Evolutionary conservation across 2,329 filamentous ascomycete species (phyloP), one percentile per base, ranked within the genome.

Genomic region (Sporothrix pallida): DNA sequence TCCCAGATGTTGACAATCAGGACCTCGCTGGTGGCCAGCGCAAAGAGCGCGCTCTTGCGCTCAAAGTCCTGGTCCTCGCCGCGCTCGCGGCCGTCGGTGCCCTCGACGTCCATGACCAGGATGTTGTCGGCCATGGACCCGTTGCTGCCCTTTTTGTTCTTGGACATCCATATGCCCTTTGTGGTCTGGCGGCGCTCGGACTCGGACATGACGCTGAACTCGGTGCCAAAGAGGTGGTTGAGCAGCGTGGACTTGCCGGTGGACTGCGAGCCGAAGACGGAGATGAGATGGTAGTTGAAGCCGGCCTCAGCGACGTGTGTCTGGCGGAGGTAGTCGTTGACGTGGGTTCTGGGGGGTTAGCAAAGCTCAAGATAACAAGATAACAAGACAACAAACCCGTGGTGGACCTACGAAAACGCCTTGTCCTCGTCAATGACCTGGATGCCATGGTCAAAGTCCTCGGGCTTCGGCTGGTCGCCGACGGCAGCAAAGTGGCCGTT

Each of bases 1-100:
- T 99, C 96, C 96, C 96, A 99, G 77, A 99, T 97, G 81, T 99
- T 99, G 83, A 99, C 92, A 80, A 99, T 97, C 78, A 99, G 87
- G 71, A 99, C 95, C 85, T 99, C 96, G 81, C 95, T 98, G 20
- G 96, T 99, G 69, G 96, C 96, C 79, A 99, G 88, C 70, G 96
- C 96, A 83, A 99, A 99, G 23, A 99, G 88, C 31, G 96, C 96
- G 82, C 95, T 98, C 86, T 99, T 99, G 80, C 96, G 89, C 87
- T 99, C 96, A 82, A 99, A 99, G 81, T 99, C 96, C 83, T 99
- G 96, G 81, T 99, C 96, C 83, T 99, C 96, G 76, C 96, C 96
- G 77, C 96, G 89, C 85, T 99, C 96, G 78, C 96, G 90, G 71
- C 96, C 96, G 81, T 99, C 96, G 12, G 96, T 98, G 77, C 96